Evolutionary conservation across 768 basidiomycete species (phyloP).

Genomic region (Amanita inopinata): DNA sequence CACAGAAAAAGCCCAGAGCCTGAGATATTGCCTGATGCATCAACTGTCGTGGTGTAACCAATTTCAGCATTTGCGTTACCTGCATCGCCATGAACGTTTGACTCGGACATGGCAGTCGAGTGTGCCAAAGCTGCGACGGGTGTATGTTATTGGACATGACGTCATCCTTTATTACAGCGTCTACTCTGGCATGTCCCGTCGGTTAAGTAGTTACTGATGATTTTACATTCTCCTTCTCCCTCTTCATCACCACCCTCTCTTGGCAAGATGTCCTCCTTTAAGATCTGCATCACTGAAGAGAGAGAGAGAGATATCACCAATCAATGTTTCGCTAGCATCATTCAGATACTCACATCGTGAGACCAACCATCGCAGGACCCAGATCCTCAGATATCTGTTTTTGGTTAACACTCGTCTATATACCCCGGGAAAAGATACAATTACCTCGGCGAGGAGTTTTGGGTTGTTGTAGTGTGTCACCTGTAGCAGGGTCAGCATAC

Average conservation of each 20-base stretch:
- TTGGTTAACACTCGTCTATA: slow-evolving; percentile 6
- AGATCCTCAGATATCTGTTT: slow-evolving; percentile 68
- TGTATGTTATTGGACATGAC: no score
- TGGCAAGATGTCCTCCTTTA: slow-evolving; percentile 61
- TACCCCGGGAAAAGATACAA: slow-evolving; percentile 7
- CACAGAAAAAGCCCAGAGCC: slow-evolving; percentile 62
- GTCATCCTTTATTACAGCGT: no score
- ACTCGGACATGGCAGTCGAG: no score
- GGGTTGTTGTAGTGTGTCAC: slow-evolving; percentile 95
- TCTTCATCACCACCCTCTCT: slow-evolving; percentile 50
- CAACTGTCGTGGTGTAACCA: background rate
- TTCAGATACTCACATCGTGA: slow-evolving; percentile 67
- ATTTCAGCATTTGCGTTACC: slow-evolving; percentile 25
- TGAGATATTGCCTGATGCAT: slow-evolving; percentile 20
- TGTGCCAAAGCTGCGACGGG: no score
- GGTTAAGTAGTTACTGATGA: background rate
- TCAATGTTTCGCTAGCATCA: slow-evolving; percentile 1
- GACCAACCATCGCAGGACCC: slow-evolving; percentile 88
- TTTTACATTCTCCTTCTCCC: background rate
- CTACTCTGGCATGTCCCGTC: no score
- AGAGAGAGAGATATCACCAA: background rate
- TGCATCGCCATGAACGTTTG: slow-evolving; percentile 65
- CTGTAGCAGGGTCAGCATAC: slow-evolving; percentile 24
- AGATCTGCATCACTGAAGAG: slow-evolving; percentile 48
- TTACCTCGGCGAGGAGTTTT: slow-evolving; percentile 70